A percentile compares a stretch with the other conserved stretches of the same genome.
These are phyloP conservation scores for Elaphomyces granulatus DNA, from an alignment of 495 filamentous ascomycete species.

Conservation along the genomic window DNA sequence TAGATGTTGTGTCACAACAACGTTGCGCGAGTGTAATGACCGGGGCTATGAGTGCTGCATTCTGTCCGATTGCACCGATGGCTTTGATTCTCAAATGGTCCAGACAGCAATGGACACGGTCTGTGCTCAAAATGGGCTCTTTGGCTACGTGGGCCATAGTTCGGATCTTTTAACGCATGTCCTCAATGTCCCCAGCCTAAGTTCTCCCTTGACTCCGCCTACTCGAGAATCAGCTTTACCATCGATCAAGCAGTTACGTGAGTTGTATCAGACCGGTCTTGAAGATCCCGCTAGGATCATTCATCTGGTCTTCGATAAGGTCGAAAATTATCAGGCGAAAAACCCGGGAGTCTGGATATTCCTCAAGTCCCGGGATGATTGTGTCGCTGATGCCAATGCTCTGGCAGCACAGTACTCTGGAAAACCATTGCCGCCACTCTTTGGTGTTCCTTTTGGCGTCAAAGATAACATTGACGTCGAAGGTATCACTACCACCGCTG, in stretches of 20 bases:
- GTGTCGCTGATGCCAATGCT: conserved; percentile 8
- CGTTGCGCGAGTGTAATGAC: conserved; percentile 43
- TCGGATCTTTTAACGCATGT: conserved; percentile 18
- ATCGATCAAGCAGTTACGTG: conserved; percentile 15
- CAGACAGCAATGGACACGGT: conserved; percentile 28
- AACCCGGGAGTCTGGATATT: conserved; percentile 44
- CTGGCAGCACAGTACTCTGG: no score
- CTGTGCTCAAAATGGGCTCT: conserved; percentile 33
- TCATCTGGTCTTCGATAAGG: conserved; percentile 26
- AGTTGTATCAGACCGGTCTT: conserved; percentile 24
- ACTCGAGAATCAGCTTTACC: conserved; percentile 11
- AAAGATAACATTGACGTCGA: conserved; percentile 50
- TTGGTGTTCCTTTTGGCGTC: conserved; percentile 46
- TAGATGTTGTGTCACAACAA: conserved; percentile 43
- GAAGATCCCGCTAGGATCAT: conserved; percentile 31
- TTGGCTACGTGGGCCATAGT: conserved; percentile 33
- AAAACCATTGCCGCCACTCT: conserved; percentile 38
- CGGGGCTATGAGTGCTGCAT: conserved; percentile 46
- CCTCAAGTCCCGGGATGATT: conserved; percentile 22
- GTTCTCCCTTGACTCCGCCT: background rate
- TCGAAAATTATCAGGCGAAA: conserved; percentile 28
- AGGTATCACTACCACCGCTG: conserved; percentile 41
- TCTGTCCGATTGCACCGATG: conserved; percentile 30
- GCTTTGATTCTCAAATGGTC: conserved; percentile 31
- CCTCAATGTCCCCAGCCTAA: conserved; percentile 7